Percentiles rank a stretch among this genome's conserved stretches.
phyloP scores from a whole-genome alignment of 129 eudicot genomes.

The Heracleum sosnowskyi region DNA sequence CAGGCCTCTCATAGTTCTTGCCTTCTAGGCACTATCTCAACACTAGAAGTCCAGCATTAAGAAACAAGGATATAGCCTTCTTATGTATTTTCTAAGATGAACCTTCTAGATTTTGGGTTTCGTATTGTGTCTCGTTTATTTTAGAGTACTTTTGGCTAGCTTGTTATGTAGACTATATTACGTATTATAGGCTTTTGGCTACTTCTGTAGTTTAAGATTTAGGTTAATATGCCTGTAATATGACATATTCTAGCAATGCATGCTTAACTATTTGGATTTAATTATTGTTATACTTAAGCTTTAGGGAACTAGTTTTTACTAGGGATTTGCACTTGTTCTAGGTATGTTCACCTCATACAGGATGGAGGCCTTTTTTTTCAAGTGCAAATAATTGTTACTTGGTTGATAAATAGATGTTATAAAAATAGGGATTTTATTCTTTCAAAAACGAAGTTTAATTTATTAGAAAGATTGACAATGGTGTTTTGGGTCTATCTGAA shows the following conservation, averaged over 20 bases:
- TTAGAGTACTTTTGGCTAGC: conserved; percentile 17
- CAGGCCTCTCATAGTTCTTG: conserved; percentile 15
- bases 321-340: neutral
- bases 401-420: neutral
- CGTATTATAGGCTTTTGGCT: conserved; percentile 1
- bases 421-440: neutral
- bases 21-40: conserved; percentile 23
- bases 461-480: neutral
- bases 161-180: conserved; percentile 16
- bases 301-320: neutral
- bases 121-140: conserved; percentile 11
- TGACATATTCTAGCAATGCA: conserved; percentile 6
- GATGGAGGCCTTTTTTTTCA: neutral
- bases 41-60: conserved; percentile 26
- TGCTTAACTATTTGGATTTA: conserved; percentile 1
- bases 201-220: conserved; percentile 10
- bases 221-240: conserved; percentile 4
- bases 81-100: conserved; percentile 18
- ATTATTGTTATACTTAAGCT: conserved; percentile 7
- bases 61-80: conserved; percentile 26
- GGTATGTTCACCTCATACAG: neutral
- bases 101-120: conserved; percentile 15
- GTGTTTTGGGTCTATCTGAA: neutral
- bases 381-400: neutral
- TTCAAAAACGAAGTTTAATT: too few relatives aligned